Evolutionary conservation across 805 yeast species (phyloP).

Genomic region (Sugiyamaella floridensis): DNA sequence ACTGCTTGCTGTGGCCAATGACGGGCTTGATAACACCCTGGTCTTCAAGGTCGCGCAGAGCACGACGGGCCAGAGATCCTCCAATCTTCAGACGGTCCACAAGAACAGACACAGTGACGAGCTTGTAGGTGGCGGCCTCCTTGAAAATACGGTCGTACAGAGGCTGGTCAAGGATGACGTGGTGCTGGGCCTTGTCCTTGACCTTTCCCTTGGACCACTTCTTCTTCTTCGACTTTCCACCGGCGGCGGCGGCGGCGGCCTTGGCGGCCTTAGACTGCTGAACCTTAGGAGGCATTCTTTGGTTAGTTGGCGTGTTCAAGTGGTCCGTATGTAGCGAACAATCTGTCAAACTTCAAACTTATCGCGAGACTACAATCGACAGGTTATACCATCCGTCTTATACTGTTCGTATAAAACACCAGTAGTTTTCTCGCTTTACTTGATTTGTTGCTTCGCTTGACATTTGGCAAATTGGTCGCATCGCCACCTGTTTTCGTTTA

Average conservation of each 20-base stretch:
- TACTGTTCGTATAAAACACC: too few species aligned
- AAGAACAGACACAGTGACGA: constrained; percentile 93
- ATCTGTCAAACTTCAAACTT: too few species aligned
- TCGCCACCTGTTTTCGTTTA: neutral
- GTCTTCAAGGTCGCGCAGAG: constrained; percentile 88
- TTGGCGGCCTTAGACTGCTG: constrained; percentile 99
- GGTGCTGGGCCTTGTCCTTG: constrained; percentile 99
- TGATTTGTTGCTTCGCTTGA: neutral
- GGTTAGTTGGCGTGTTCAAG: neutral
- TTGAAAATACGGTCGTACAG: constrained; percentile 98
- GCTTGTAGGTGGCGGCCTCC: constrained; percentile 99
- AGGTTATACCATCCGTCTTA: too few species aligned
- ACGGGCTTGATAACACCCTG: constrained; percentile 94
- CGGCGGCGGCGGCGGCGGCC: constrained; percentile 99
- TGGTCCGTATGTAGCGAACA: neutral
- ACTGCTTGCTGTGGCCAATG: constrained; percentile 92
- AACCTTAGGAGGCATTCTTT: constrained; percentile 95
- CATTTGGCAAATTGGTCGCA: too few species aligned
- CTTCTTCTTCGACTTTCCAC: constrained; percentile 99
- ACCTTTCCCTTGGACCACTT: constrained; percentile 99
- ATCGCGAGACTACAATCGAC: too few species aligned
- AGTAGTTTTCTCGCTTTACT: neutral
- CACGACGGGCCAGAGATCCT: constrained; percentile 98
- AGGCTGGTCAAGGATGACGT: constrained; percentile 94
- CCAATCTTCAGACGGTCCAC: constrained; percentile 99